Base-by-base conservation (phyloP, 2,329 filamentous ascomycete species). In the Aspergillus sp. region DNA sequence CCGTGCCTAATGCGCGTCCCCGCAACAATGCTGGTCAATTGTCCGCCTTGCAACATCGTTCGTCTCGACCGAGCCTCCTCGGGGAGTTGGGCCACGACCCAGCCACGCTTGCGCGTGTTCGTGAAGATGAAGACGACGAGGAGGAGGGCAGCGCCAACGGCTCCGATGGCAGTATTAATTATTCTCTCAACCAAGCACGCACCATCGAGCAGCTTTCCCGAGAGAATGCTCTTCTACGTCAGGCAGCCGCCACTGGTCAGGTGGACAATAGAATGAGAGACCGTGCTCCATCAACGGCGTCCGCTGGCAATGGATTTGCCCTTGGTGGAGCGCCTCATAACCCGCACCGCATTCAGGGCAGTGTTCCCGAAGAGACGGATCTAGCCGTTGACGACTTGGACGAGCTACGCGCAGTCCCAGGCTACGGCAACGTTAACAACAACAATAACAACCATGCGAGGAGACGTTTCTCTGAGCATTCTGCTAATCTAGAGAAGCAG, bases 11-110 rank as follows among this genome's bases (percentile, higher is more conserved):
- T 36, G 57, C 55, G 40, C 69, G 71, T 27, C 55, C 59, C 45
- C 63, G 72, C 9, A 63, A 61, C 41, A 39, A 19, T 28, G 65
- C 62, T 12, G 63, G 60, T n/a, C 76, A 77, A 26, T 81, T 84
- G 52, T 78, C 85, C 29, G 83, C 79, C 48, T 74, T 94, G 30
- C 86, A 91, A 57, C 86, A 93, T 62, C 81, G 88, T 33, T 86
- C 87, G 4, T 94, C 89, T 9, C 81, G 73, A 28, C 70, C 71
- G 35, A 73, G 70, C 46, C 59, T 74, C 34, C 61, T 75, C 6
- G 70, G 70, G 8, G 72, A 72, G 43, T 51, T 73, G 7, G 68
- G 69, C 2, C 69, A 73, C 47, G 73, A 76, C 49, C 60, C 70
- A 27, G 67, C 66, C 8, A 68, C 67, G 39, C 63, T 76, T 4